Evolutionary conservation across 352 stramenopile genomes (phyloP).

Genomic region (Phytophthora sojae): DNA sequence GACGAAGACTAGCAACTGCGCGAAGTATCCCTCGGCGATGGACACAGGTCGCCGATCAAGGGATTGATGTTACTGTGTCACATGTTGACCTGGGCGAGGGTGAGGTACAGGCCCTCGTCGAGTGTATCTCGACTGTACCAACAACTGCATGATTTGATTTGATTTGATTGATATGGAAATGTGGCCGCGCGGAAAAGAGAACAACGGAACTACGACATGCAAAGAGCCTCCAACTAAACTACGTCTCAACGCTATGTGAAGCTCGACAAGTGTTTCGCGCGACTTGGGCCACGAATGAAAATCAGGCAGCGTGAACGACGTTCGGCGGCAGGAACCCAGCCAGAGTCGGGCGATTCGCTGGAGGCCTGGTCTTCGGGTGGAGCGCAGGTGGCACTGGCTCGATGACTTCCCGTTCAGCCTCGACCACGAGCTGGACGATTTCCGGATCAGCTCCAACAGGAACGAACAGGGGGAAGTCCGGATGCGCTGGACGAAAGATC

Average conservation of each 20-base stretch:
- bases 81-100: neutral
- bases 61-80: neutral
- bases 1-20: neutral
- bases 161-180: neutral
- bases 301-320: neutral
- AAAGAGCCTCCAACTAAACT: neutral
- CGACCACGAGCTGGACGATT: neutral
- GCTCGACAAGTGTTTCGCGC: neutral
- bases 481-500: neutral
- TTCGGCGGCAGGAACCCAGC: neutral
- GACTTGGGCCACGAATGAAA: neutral
- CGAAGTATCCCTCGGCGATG: neutral
- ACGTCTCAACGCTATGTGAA: neutral
- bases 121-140: neutral
- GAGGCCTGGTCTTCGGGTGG: neutral
- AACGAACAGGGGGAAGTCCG: neutral
- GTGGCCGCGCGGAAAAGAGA: neutral
- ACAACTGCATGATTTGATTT: neutral
- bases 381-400: neutral
- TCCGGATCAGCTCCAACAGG: neutral
- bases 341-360: neutral
- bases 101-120: neutral
- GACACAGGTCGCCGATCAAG: neutral
- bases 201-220: neutral
- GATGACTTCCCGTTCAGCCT: neutral